phyloP scores from a whole-genome alignment of 192 early-diverging fungal species.

The Backusella tarrabulga region DNA sequence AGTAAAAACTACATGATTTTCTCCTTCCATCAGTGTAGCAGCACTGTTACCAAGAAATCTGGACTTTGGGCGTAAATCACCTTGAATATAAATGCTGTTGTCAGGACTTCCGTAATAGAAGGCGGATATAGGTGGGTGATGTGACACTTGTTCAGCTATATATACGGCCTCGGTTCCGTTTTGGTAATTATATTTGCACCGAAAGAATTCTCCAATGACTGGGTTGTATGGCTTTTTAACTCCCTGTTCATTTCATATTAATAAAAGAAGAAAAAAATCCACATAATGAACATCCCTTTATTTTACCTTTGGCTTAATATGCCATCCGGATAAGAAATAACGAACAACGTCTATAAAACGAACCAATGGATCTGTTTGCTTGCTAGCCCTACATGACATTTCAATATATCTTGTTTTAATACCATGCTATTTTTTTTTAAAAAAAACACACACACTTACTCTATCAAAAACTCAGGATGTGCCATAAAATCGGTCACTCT shows the following conservation, averaged over 20 bases:
- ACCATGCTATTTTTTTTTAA: not conserved
- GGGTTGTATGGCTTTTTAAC: slow-evolving; percentile 97
- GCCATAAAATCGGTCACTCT: slow-evolving; percentile 96
- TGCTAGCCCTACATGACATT: slow-evolving; percentile 26
- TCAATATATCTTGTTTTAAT: not conserved
- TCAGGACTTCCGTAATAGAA: slow-evolving; percentile 84
- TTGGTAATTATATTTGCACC: slow-evolving; percentile 72
- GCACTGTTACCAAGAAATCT: slow-evolving; percentile 90
- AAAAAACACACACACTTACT: slow-evolving; percentile 47
- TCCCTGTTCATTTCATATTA: slow-evolving; percentile 49
- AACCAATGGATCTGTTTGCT: slow-evolving; percentile 66
- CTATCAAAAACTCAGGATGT: slow-evolving; percentile 79
- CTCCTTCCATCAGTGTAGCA: slow-evolving; percentile 83
- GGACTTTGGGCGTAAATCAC: slow-evolving; percentile 84
- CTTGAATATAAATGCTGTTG: slow-evolving; percentile 72
- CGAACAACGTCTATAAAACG: slow-evolving; percentile 83
- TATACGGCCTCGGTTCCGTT: slow-evolving; percentile 75
- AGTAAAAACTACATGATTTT: slow-evolving; percentile 59
- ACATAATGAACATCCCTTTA: not conserved
- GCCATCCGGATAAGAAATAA: slow-evolving; percentile 94
- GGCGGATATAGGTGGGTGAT: slow-evolving; percentile 91
- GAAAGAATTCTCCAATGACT: slow-evolving; percentile 89
- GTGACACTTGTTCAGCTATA: slow-evolving; percentile 90
- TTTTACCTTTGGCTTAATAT: slow-evolving; percentile 85
- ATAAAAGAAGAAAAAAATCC: not conserved